Conservation (phyloP, 352 stramenopile species). For the Globisporangium recalcitrans region DNA sequence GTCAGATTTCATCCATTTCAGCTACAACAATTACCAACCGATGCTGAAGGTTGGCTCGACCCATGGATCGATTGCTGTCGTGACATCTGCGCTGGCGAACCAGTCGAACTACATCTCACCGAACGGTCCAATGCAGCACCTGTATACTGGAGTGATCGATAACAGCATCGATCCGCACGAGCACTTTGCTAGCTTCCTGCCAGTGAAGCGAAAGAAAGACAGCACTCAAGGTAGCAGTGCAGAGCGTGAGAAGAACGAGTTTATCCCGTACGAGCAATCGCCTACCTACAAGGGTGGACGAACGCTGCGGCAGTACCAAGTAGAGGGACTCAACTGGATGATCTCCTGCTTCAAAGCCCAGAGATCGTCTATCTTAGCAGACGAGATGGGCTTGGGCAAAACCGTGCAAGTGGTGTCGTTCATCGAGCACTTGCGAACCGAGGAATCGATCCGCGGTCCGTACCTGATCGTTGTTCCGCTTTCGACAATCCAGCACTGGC, state of each 20-base stretch:
- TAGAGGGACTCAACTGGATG: slow-evolving; percentile 89
- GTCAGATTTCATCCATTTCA: slow-evolving; percentile 66
- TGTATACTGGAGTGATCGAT: slow-evolving; percentile 85
- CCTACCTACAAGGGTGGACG: slow-evolving; percentile 84
- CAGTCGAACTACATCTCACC: slow-evolving; percentile 66
- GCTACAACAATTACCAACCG: slow-evolving; percentile 58
- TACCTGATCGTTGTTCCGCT: slow-evolving; percentile 85
- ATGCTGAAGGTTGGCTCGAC: slow-evolving; percentile 52
- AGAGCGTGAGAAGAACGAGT: slow-evolving; percentile 44
- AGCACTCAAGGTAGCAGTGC: slow-evolving; percentile 14
- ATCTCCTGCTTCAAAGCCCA: slow-evolving; percentile 84
- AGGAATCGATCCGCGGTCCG: slow-evolving; percentile 79
- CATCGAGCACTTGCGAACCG: slow-evolving; percentile 82
- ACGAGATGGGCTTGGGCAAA: slow-evolving; percentile 93
- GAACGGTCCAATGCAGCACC: slow-evolving; percentile 81
- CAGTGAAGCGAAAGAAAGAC: slow-evolving; percentile 26
- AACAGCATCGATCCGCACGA: slow-evolving; percentile 88
- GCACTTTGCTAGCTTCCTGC: slow-evolving; percentile 84
- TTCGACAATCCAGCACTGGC: slow-evolving; percentile 86
- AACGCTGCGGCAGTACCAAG: slow-evolving; percentile 78
- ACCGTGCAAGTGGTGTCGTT: slow-evolving; percentile 95
- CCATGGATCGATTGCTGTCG: slow-evolving; percentile 16
- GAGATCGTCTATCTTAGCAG: slow-evolving; percentile 84
- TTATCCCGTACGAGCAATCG: slow-evolving; percentile 87
- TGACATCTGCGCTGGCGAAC: slow-evolving; percentile 32